These are phyloP conservation scores for Melaleuca quinquenervia DNA, from an alignment of 345 rosid genomes.

Conservation along the genomic window DNA sequence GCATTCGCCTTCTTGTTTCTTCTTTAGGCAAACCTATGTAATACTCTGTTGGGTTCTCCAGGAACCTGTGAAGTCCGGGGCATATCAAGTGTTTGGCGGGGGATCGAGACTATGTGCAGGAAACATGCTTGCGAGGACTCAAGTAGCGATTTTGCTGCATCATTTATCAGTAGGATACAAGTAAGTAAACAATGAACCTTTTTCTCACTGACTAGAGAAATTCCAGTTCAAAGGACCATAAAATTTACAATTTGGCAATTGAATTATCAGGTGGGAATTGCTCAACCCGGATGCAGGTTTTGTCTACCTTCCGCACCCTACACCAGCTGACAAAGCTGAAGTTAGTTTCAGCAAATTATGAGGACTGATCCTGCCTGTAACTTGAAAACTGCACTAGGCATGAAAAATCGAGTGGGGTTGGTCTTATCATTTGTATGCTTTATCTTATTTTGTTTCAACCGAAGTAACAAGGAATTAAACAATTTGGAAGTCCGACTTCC, in stretches of 20 bases:
- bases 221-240: neutral
- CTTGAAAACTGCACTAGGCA: too few species aligned
- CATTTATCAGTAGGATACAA: constrained; percentile 34
- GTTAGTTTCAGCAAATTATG: constrained; percentile 9
- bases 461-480: too few species aligned
- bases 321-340: constrained; percentile 25
- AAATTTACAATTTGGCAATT: neutral
- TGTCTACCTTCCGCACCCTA: constrained; percentile 14
- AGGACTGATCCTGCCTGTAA: neutral
- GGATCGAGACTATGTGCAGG: constrained; percentile 30
- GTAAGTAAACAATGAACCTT: constrained; percentile 2
- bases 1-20: neutral
- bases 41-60: neutral
- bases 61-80: constrained; percentile 15
- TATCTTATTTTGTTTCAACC: neutral
- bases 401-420: too few species aligned
- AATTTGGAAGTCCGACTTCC: too few species aligned
- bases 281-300: constrained; percentile 19
- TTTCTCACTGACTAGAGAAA: neutral
- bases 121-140: constrained; percentile 31
- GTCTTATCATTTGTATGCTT: neutral
- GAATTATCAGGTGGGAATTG: constrained; percentile 24
- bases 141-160: constrained; percentile 23
- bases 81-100: constrained; percentile 24
- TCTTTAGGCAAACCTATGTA: too few species aligned